phyloP scores from a whole-genome alignment of 108 stramenopile species.

The Skeletonema tropicum region DNA sequence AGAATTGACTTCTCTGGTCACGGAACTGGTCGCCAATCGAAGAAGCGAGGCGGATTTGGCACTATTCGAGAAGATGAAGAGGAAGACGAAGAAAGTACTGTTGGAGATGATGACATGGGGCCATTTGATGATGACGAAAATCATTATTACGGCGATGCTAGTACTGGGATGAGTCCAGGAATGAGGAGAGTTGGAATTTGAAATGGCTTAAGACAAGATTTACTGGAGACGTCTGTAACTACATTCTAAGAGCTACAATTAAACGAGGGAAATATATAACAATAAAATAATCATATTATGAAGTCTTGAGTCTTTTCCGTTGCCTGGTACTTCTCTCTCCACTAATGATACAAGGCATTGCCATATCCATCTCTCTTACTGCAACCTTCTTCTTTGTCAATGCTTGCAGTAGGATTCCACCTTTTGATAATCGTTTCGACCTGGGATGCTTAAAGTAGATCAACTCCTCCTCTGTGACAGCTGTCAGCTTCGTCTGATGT shows the following conservation, averaged over 20 bases:
- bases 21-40: constrained; percentile 13
- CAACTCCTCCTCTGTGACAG: constrained; percentile 25
- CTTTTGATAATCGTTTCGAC: constrained; percentile 39
- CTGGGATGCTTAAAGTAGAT: constrained; percentile 35
- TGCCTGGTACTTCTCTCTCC: constrained; percentile 16
- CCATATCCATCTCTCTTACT: constrained; percentile 54
- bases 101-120: constrained; percentile 44
- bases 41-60: not conserved
- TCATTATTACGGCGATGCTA: constrained; percentile 15
- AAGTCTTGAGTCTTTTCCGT: constrained; percentile 28
- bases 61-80: constrained; percentile 24
- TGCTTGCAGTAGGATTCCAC: constrained; percentile 21
- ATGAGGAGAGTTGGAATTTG: constrained; percentile 21
- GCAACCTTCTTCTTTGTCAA: constrained; percentile 44
- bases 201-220: not conserved
- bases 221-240: not conserved
- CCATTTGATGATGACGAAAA: constrained; percentile 29
- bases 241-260: constrained; percentile 1
- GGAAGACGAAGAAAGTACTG: constrained; percentile 43
- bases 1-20: constrained; percentile 30
- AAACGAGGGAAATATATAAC: not conserved
- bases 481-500: constrained; percentile 2
- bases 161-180: constrained; percentile 23
- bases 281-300: not conserved
- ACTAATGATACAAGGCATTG: constrained; percentile 17